These are phyloP conservation scores for Manihot esculenta DNA, from an alignment of 441 rosid genomes.

Conservation along the genomic window DNA sequence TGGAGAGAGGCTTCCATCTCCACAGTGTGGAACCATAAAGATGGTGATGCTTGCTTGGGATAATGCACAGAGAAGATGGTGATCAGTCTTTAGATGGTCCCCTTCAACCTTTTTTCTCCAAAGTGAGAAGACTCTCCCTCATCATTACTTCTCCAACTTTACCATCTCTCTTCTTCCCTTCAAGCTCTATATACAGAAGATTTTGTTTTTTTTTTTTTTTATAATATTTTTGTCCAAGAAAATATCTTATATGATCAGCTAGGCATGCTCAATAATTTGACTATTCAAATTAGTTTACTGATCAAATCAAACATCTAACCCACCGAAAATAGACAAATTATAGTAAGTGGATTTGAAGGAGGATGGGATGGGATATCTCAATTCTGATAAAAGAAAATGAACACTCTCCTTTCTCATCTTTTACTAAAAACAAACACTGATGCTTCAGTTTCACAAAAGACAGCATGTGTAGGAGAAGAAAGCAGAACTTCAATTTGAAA, in stretches of 20 bases:
- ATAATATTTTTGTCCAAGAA: too few relatives aligned
- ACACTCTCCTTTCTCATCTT: too few relatives aligned
- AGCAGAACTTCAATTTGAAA: background rate
- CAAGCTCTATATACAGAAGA: too few relatives aligned
- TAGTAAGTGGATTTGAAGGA: too few relatives aligned
- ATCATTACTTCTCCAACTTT: constrained; percentile 33
- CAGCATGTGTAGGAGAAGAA: background rate
- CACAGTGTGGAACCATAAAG: constrained; percentile 29
- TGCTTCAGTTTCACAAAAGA: background rate
- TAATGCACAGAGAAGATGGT: constrained; percentile 14
- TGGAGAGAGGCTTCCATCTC: constrained; percentile 2
- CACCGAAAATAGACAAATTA: too few relatives aligned
- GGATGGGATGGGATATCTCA: constrained; percentile 5
- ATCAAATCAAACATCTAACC: background rate
- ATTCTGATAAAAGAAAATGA: background rate
- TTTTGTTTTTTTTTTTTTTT: too few relatives aligned
- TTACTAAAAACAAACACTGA: too few relatives aligned
- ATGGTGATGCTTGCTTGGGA: constrained; percentile 10
- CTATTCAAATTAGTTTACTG: background rate
- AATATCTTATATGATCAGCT: too few relatives aligned
- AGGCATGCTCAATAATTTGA: background rate
- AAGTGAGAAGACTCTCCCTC: constrained; percentile 35
- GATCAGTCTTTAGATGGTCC: constrained; percentile 33
- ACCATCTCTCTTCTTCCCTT: too few relatives aligned
- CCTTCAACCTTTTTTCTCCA: constrained; percentile 30